Evolutionary conservation across 1,284 basidiomycete species (phyloP).

Genomic region (Pisolithus thermaeus): DNA sequence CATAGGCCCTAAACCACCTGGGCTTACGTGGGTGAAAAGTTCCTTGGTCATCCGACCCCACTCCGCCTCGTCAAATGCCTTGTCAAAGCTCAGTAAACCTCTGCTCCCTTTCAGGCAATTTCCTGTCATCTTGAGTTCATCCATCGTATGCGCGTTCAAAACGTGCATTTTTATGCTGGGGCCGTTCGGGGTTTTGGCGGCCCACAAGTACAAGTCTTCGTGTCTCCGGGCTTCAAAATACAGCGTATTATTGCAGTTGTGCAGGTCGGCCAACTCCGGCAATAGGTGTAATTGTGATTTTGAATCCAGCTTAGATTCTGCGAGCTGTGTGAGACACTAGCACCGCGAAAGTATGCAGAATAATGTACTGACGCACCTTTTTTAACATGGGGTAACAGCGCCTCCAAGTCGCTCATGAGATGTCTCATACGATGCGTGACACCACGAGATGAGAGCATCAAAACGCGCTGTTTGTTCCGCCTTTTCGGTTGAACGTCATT

Average conservation of each 20-base stretch:
- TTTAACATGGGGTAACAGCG: slow-evolving; percentile 91
- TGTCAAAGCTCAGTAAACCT: slow-evolving; percentile 91
- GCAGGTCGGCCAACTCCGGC: slow-evolving; percentile 95
- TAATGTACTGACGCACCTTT: slow-evolving; percentile 61
- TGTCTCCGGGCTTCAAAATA: slow-evolving; percentile 97
- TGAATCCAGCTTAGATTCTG: slow-evolving; percentile 95
- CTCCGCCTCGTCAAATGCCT: slow-evolving; percentile 83
- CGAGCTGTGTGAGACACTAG: slow-evolving; percentile 2
- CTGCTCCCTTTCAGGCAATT: slow-evolving; percentile 97
- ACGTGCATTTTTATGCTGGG: slow-evolving; percentile 97
- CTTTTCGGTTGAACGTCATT: slow-evolving; percentile 43
- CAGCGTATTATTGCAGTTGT: slow-evolving; percentile 97
- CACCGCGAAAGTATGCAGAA: background rate
- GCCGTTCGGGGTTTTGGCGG: slow-evolving; percentile 95
- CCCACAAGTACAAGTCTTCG: slow-evolving; percentile 97
- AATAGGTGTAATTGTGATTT: slow-evolving; percentile 93
- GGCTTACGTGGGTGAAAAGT: slow-evolving; percentile 89
- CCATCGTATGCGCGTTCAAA: slow-evolving; percentile 99
- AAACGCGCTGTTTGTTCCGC: slow-evolving; percentile 82
- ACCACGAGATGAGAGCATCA: slow-evolving; percentile 90
- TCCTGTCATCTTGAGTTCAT: slow-evolving; percentile 99
- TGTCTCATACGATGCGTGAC: slow-evolving; percentile 97
- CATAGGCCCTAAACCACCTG: background rate
- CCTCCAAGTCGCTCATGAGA: slow-evolving; percentile 92
- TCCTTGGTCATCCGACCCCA: slow-evolving; percentile 92